Percentiles rank a stretch among this genome's conserved stretches.
phyloP scores from a whole-genome alignment of 768 basidiomycete species.

The Hysterangium stoloniferum region DNA sequence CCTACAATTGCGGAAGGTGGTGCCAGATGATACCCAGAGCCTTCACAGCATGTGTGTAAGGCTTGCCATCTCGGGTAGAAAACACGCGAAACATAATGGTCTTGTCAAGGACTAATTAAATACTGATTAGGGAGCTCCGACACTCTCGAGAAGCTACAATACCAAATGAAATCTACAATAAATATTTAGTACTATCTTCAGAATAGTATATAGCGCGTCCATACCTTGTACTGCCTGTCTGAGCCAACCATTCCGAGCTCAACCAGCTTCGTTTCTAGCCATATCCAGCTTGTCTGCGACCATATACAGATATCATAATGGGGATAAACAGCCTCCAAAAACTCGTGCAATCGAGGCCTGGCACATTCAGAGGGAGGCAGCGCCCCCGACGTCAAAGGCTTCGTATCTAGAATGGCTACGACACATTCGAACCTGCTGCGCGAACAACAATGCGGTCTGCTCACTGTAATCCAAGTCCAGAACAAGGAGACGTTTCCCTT shows the following conservation, averaged over 20 bases:
- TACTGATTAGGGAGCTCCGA: constrained; percentile 12
- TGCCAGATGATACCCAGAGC: constrained; percentile 83
- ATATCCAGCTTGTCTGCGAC: constrained; percentile 85
- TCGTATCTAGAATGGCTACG: constrained; percentile 81
- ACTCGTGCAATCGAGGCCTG: constrained; percentile 75
- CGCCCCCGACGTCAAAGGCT: constrained; percentile 74
- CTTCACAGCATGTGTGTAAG: constrained; percentile 77
- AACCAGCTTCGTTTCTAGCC: constrained; percentile 82
- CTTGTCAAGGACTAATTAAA: constrained; percentile 65
- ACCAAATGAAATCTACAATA: constrained; percentile 55
- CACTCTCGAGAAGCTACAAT: not conserved
- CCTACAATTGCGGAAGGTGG: constrained; percentile 72
- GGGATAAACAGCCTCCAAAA: constrained; percentile 71
- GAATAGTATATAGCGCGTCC: constrained; percentile 1
- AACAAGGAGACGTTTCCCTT: constrained; percentile 74
- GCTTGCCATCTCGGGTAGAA: constrained; percentile 60
- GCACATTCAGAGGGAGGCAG: constrained; percentile 78
- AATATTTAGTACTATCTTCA: not conserved
- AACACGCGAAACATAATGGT: constrained; percentile 87
- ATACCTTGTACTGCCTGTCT: constrained; percentile 59
- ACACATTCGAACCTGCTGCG: too few species aligned
- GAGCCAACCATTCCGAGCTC: constrained; percentile 81
- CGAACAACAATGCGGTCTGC: constrained; percentile 19
- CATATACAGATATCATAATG: constrained; percentile 89
- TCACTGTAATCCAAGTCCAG: constrained; percentile 86